Base-by-base conservation (phyloP, 108 stramenopile genomes). In the Cyclotella atomus region DNA sequence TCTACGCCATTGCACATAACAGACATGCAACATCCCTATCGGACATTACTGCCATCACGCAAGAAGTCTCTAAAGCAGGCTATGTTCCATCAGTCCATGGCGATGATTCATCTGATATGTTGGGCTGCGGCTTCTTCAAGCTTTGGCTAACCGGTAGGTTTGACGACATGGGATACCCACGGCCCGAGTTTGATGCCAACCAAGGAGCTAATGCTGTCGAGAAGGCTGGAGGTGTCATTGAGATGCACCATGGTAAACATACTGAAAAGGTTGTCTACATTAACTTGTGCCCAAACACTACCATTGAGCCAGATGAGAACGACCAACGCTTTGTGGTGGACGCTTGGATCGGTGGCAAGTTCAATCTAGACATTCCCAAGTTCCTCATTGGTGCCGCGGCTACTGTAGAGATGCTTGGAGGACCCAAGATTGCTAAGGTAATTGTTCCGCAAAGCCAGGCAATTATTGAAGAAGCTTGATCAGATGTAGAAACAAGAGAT, bases 1-100 rank as follows among this genome's bases (percentile, higher is more conserved):
- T 71, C 46, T 71, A 71, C 28, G 70, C 70, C 60, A 71, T 71
- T 34, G 70, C 70, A 65, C 63, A 62, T 62, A 71, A 71, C 23
- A 64, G 72, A 25, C 52, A 55, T 19, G 46, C 29, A 3, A 73
- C 72, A 0, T 25, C 64, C 0, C n/a, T 66, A n/a, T 65, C 66
- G 14, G 64, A 46, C 30, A 52, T 73, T 25, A 65, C 52, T 17
- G 21, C 23, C 25, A 67, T 73, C 33, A 30, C 36, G 50, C 54
- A 50, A 25, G 72, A 73, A 36, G 72, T 73, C 4, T 16, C 34
- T 5, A 27, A 25, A 0, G 49, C 45, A 21, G 72, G 72, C 16
- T 50, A 54, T 0, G 72, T 73, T n/a, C 72, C 72, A 16, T 73
- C 72, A 3, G 72, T 73, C 32, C 72, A 73, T 38, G 72, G 72